These are phyloP conservation scores for Aspergillus clavatus DNA, from an alignment of 2,329 filamentous ascomycete species.

Conservation along the genomic window DNA sequence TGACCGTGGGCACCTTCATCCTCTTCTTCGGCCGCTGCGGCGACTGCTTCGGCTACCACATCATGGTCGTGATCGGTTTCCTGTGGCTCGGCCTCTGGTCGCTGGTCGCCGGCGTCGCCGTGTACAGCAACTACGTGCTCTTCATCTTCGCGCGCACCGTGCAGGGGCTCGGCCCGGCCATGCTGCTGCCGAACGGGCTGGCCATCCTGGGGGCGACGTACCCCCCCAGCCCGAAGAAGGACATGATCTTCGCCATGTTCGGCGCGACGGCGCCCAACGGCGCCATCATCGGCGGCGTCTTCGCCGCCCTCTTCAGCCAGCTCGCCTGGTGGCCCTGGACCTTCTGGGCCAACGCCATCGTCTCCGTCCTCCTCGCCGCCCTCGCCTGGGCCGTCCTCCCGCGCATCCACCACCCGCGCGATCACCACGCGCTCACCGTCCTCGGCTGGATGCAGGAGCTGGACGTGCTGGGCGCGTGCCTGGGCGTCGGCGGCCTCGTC, in stretches of 20 bases:
- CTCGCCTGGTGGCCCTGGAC: constrained; percentile 52
- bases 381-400: constrained; percentile 33
- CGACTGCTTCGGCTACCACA: constrained; percentile 35
- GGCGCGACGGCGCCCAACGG: constrained; percentile 46
- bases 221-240: constrained; percentile 52
- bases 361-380: constrained; percentile 33
- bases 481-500: constrained; percentile 53
- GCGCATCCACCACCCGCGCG: constrained; percentile 14
- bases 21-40: constrained; percentile 34
- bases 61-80: constrained; percentile 34
- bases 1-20: constrained; percentile 39
- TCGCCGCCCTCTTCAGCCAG: constrained; percentile 38
- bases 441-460: constrained; percentile 23
- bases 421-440: constrained; percentile 5
- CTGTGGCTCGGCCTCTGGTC: constrained; percentile 37
- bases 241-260: constrained; percentile 54
- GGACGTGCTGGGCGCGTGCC: constrained; percentile 39
- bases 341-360: constrained; percentile 42
- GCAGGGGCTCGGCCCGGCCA: constrained; percentile 55
- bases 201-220: constrained; percentile 59
- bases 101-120: constrained; percentile 32
- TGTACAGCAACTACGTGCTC: constrained; percentile 39
- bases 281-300: constrained; percentile 38
- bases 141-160: constrained; percentile 51
- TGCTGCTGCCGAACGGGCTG: constrained; percentile 61